Conservation (phyloP, 2,329 filamentous ascomycete species). For the Diaporthe ampelina region DNA sequence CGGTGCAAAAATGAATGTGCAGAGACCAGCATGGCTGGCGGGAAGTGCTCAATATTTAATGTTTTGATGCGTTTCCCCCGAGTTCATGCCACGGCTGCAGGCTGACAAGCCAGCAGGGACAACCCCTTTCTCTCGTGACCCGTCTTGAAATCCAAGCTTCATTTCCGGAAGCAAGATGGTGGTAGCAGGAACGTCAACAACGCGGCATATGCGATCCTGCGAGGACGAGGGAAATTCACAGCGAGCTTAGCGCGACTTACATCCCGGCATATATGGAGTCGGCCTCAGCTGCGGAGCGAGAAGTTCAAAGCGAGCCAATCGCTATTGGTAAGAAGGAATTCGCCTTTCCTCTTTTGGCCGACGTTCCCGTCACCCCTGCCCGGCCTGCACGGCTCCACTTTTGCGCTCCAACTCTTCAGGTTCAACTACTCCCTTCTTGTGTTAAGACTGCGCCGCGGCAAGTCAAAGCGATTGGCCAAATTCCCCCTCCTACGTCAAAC, state of each 20-base stretch:
- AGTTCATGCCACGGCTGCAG: neutral
- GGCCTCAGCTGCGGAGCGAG: neutral
- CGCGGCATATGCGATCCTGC: neutral
- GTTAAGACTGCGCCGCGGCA: neutral
- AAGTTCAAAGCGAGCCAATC: constrained; percentile 23
- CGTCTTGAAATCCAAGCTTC: constrained; percentile 3
- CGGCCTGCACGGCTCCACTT: neutral
- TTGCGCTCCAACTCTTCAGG: neutral
- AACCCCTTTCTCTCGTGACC: neutral
- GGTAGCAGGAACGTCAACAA: neutral
- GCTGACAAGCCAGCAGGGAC: neutral
- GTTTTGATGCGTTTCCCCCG: neutral
- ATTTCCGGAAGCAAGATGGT: constrained; percentile 25
- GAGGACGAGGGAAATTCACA: neutral
- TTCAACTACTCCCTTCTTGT: neutral
- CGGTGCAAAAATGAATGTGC: neutral
- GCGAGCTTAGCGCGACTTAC: neutral
- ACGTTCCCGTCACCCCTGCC: neutral
- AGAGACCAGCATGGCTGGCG: neutral
- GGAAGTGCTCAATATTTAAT: neutral
- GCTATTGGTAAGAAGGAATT: neutral
- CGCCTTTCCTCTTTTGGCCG: constrained; percentile 5
- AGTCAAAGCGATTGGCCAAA: constrained; percentile 21
- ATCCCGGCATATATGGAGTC: neutral
- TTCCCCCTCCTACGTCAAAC: neutral